phyloP scores from a whole-genome alignment of 306 rosid species.

The Ormosia semicastrata region DNA sequence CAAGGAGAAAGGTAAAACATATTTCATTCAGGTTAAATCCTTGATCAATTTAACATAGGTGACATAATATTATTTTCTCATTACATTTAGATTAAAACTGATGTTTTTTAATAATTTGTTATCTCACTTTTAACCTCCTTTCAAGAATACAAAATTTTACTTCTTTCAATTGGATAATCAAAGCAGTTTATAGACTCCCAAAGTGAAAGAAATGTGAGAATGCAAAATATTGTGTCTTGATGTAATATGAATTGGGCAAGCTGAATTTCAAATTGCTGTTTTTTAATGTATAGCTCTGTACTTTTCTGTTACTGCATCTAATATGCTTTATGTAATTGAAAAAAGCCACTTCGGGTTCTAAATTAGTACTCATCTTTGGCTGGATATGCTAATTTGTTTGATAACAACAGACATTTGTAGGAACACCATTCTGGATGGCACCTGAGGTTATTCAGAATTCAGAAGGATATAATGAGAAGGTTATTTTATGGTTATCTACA shows the following conservation, averaged over 20 bases:
- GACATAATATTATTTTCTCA: neutral
- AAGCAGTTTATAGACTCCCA: neutral
- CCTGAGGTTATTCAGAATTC: constrained; percentile 98
- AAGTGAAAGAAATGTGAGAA: constrained; percentile 4
- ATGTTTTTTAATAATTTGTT: neutral
- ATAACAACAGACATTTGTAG: constrained; percentile 92
- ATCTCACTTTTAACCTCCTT: neutral
- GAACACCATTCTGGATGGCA: constrained; percentile 99
- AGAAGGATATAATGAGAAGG: constrained; percentile 99
- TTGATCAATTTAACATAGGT: constrained; percentile 1
- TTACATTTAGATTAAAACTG: constrained; percentile 1
- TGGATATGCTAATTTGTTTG: constrained; percentile 52
- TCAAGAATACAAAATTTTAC: neutral
- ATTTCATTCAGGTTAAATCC: constrained; percentile 17
- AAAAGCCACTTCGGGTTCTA: neutral
- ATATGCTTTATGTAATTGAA: neutral
- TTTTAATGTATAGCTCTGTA: neutral
- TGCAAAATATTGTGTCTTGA: neutral
- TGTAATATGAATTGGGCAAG: constrained; percentile 2
- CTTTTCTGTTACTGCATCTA: constrained; percentile 8
- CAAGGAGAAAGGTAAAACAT: constrained; percentile 91
- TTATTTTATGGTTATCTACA: constrained; percentile 30
- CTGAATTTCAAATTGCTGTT: neutral
- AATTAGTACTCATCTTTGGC: neutral
- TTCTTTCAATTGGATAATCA: constrained; percentile 8